Evolutionary conservation across 2,329 filamentous ascomycete genomes (phyloP).

Genomic region (Diplodia corticola): DNA sequence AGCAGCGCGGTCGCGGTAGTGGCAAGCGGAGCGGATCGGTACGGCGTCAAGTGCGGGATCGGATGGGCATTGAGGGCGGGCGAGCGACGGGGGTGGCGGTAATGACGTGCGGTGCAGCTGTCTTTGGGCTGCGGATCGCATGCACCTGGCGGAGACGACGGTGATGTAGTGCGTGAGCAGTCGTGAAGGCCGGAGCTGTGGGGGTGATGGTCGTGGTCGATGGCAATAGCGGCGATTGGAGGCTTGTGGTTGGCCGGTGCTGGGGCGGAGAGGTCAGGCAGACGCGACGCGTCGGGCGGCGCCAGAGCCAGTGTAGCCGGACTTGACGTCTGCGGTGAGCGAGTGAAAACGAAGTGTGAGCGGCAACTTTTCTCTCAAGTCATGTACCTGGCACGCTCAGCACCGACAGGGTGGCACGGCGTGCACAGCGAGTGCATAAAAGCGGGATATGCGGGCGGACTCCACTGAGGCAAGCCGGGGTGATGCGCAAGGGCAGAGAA

Average conservation of each 20-base stretch:
- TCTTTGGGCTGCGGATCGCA: neutral
- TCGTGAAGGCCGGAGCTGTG: neutral
- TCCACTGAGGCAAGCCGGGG: neutral
- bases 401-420: neutral
- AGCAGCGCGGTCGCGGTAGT: neutral
- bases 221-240: slow-evolving; percentile 3
- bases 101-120: neutral
- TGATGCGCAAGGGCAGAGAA: neutral
- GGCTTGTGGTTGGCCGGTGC: neutral
- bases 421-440: slow-evolving; percentile 15
- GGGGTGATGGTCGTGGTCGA: neutral
- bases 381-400: neutral
- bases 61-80: slow-evolving; percentile 13
- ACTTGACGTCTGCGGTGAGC: slow-evolving; percentile 7
- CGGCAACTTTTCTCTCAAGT: slow-evolving; percentile 2
- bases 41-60: slow-evolving; percentile 14
- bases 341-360: neutral
- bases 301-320: neutral
- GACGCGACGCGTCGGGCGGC: slow-evolving; percentile 10
- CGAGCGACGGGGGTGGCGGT: neutral
- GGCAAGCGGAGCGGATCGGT: slow-evolving; percentile 5
- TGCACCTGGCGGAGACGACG: neutral
- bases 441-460: slow-evolving; percentile 3
- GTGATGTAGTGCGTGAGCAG: neutral
- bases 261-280: slow-evolving; percentile 1